These are phyloP conservation scores for Xerocomus spinulosus DNA, from an alignment of 768 basidiomycete genomes.

Conservation along the genomic window DNA sequence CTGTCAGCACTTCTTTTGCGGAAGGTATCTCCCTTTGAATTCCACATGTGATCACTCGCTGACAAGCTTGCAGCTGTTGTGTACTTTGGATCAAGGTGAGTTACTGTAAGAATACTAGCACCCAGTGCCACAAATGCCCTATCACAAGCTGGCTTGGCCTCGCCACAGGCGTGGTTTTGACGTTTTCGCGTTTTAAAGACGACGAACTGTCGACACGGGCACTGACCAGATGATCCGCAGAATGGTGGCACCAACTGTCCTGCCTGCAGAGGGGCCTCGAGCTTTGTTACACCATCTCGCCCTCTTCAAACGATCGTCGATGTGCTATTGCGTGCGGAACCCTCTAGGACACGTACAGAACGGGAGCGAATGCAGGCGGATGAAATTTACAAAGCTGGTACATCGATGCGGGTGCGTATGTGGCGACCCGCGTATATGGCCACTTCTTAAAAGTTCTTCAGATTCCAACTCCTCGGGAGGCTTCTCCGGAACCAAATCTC, in stretches of 20 bases:
- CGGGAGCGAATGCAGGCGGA: constrained; percentile 79
- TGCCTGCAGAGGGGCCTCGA: constrained; percentile 69
- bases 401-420: constrained; percentile 55
- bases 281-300: constrained; percentile 66
- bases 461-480: constrained; percentile 73
- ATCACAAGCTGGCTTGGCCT: neutral
- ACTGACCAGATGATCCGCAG: constrained; percentile 35
- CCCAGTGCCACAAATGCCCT: constrained; percentile 5
- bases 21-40: constrained; percentile 50
- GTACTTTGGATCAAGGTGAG: constrained; percentile 81
- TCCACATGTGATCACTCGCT: constrained; percentile 36
- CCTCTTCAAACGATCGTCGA: constrained; percentile 71
- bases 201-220: neutral
- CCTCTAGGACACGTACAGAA: constrained; percentile 60
- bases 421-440: neutral
- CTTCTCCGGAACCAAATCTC: constrained; percentile 71
- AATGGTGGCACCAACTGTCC: constrained; percentile 85
- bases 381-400: constrained; percentile 64
- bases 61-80: constrained; percentile 57
- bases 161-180: neutral
- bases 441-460: constrained; percentile 24
- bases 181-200: neutral
- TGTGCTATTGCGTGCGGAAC: constrained; percentile 63
- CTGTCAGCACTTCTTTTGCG: constrained; percentile 90
- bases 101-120: constrained; percentile 13